Evolutionary conservation across 257 asterid genomes (phyloP).

Genomic region (Solanum dulcamara): DNA sequence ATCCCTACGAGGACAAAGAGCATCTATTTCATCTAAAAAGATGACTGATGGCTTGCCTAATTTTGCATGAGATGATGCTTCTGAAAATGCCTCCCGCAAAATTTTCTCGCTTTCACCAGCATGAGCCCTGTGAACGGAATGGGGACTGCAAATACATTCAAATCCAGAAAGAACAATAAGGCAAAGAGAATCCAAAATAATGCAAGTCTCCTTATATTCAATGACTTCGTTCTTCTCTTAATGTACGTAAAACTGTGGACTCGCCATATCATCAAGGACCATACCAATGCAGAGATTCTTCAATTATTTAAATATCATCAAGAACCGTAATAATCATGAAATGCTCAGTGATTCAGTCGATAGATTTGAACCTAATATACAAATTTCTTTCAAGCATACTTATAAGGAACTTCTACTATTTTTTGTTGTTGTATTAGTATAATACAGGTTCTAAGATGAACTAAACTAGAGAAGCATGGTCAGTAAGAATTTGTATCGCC

Average conservation of each 20-base stretch:
- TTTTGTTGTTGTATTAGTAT: neutral
- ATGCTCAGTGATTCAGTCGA: neutral
- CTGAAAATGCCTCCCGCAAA: constrained; percentile 74
- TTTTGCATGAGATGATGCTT: constrained; percentile 61
- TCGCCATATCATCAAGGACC: neutral
- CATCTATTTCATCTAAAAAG: constrained; percentile 94
- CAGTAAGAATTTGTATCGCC: neutral
- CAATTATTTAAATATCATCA: neutral
- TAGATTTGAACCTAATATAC: neutral
- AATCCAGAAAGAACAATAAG: neutral
- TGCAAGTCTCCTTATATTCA: neutral
- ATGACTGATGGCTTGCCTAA: constrained; percentile 77
- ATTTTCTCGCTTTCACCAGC: constrained; percentile 88
- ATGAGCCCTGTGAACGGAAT: constrained; percentile 66
- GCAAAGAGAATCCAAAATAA: neutral
- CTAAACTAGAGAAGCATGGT: neutral
- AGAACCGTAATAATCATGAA: neutral
- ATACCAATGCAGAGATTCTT: neutral
- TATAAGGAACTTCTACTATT: neutral
- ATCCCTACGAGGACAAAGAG: constrained; percentile 81
- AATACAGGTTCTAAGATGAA: neutral
- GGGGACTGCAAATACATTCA: constrained; percentile 55
- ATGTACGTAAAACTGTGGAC: neutral
- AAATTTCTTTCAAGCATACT: neutral
- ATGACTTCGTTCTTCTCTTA: neutral